Conservation (phyloP, 805 yeast genomes). For the Blastobotrys mokoenaii region DNA sequence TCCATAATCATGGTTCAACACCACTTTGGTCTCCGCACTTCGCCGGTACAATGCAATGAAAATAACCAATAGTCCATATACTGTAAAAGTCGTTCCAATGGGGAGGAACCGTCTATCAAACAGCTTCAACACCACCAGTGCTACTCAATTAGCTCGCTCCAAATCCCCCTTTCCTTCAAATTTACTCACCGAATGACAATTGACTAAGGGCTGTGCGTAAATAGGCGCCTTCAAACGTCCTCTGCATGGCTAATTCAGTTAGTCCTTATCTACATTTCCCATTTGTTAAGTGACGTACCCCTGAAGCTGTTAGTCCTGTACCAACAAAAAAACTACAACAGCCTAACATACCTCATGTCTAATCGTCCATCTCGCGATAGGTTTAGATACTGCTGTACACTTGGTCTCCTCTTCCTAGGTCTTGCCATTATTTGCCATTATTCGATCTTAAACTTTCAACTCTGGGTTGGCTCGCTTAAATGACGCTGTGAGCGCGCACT, state of each 20-base stretch:
- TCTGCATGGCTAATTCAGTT: conserved; percentile 49
- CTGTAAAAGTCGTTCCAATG: conserved; percentile 56
- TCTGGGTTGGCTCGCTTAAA: too few relatives aligned
- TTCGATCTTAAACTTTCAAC: too few relatives aligned
- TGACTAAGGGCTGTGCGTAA: conserved; percentile 63
- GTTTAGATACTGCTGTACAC: conserved; percentile 6
- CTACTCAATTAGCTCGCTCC: conserved; percentile 7
- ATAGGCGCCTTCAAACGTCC: conserved; percentile 83
- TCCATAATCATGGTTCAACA: conserved; percentile 19
- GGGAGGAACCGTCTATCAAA: conserved; percentile 58
- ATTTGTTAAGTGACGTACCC: too few relatives aligned
- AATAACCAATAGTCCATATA: conserved; percentile 45
- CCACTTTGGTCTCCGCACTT: conserved; percentile 24
- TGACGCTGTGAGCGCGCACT: too few relatives aligned
- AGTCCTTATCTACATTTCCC: neutral
- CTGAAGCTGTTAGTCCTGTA: neutral
- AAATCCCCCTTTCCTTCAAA: neutral
- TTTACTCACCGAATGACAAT: conserved; percentile 42
- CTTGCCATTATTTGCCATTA: neutral
- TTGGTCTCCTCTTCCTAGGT: neutral
- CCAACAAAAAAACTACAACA: neutral
- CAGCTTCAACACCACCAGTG: conserved; percentile 54
- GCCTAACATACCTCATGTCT: conserved; percentile 8
- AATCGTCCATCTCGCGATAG: conserved; percentile 5
- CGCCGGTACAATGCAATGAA: conserved; percentile 30